Conservation (phyloP, 225 moss, liverwort and hornwort species). For the Asterella californica region DNA sequence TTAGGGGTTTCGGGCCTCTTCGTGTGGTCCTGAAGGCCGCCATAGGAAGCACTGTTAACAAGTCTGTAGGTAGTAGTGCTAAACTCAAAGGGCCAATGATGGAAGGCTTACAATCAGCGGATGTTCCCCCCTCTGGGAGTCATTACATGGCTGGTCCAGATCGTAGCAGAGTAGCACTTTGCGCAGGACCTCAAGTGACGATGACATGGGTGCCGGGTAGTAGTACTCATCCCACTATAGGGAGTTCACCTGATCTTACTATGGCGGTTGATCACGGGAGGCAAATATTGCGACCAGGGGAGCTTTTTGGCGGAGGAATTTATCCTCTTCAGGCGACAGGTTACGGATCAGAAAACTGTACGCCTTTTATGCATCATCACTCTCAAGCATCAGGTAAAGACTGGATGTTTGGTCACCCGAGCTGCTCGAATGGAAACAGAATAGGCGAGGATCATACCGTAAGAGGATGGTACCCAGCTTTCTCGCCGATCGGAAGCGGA, state of each 20-base stretch:
- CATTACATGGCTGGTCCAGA: conserved; percentile 17
- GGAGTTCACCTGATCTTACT: neutral
- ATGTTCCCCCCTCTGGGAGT: conserved; percentile 5
- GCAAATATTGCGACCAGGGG: neutral
- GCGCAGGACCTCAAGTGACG: conserved; percentile 1
- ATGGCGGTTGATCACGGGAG: neutral
- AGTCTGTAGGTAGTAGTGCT: conserved; percentile 1
- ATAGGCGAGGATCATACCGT: conserved; percentile 15
- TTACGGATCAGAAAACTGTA: neutral
- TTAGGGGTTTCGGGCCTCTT: conserved; percentile 42
- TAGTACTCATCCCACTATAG: neutral
- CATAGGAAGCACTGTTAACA: neutral
- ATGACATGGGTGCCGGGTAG: conserved; percentile 16
- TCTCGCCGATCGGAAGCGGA: neutral
- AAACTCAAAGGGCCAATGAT: conserved; percentile 17
- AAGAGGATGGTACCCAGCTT: conserved; percentile 8
- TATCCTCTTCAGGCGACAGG: conserved; percentile 14
- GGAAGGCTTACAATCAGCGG: conserved; percentile 13
- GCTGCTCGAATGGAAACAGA: neutral
- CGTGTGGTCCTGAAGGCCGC: conserved; percentile 25
- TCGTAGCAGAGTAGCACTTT: neutral
- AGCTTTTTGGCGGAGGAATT: conserved; percentile 12
- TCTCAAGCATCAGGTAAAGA: conserved; percentile 7
- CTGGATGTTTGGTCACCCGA: neutral
- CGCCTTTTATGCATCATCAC: neutral